Conservation (phyloP, 441 rosid species). For the Kokia cookei region DNA sequence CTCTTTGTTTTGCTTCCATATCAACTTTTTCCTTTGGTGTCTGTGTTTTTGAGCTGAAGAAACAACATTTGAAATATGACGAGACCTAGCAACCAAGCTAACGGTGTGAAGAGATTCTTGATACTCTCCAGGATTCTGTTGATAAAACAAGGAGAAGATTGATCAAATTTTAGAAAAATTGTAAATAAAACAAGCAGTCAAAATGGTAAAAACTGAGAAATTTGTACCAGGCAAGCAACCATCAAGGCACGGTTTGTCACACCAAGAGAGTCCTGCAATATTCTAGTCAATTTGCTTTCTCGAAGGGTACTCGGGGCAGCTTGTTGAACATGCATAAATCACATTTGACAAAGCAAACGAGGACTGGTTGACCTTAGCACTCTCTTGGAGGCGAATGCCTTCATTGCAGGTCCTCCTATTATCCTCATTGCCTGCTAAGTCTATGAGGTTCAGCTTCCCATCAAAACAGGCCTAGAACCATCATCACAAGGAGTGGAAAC, state of each 20-base stretch:
- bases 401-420: constrained; percentile 75
- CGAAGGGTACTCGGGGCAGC: constrained; percentile 66
- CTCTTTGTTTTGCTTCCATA: constrained; percentile 68
- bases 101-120: constrained; percentile 88
- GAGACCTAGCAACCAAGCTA: constrained; percentile 91
- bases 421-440: constrained; percentile 94
- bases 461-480: constrained; percentile 27
- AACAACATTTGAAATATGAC: constrained; percentile 58
- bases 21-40: constrained; percentile 61
- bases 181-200: neutral
- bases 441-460: constrained; percentile 89
- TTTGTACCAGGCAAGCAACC: constrained; percentile 84
- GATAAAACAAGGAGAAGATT: neutral
- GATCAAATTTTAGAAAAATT: neutral
- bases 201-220: neutral
- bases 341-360: constrained; percentile 86
- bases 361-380: constrained; percentile 85
- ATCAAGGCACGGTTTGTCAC: constrained; percentile 77
- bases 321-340: constrained; percentile 78
- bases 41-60: constrained; percentile 43
- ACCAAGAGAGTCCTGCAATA: constrained; percentile 90
- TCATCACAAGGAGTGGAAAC: constrained; percentile 36
- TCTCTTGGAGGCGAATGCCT: constrained; percentile 81
- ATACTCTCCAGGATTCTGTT: constrained; percentile 87
- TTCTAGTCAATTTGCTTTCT: constrained; percentile 90